These are phyloP conservation scores for Clarireedia paspali DNA, from an alignment of 2,329 filamentous ascomycete genomes.

Conservation along the genomic window DNA sequence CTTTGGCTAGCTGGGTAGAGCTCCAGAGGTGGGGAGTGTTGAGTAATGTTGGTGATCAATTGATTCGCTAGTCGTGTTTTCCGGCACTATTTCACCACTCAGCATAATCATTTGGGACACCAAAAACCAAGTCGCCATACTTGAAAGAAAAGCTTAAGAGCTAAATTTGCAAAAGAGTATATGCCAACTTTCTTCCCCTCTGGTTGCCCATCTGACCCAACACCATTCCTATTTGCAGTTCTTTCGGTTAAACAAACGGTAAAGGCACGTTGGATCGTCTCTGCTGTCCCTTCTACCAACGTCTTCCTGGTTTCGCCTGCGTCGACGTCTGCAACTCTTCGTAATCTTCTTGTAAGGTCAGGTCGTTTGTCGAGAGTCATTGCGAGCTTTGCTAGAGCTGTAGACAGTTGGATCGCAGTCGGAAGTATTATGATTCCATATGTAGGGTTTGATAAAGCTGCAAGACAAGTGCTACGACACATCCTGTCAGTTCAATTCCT, in stretches of 20 bases:
- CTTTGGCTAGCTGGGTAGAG: slow-evolving; percentile 80
- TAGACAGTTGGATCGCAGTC: slow-evolving; percentile 74
- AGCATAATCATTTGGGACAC: slow-evolving; percentile 6
- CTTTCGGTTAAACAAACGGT: slow-evolving; percentile 83
- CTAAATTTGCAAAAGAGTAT: slow-evolving; percentile 87
- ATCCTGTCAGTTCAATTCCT: slow-evolving; percentile 5
- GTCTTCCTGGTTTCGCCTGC: slow-evolving; percentile 65
- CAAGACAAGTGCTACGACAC: slow-evolving; percentile 62
- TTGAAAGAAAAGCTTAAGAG: slow-evolving; percentile 79
- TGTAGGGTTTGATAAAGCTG: slow-evolving; percentile 70
- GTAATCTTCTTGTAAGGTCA: slow-evolving; percentile 63
- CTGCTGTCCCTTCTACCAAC: slow-evolving; percentile 78
- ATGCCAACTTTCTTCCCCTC: slow-evolving; percentile 83
- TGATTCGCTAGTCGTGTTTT: slow-evolving; percentile 79
- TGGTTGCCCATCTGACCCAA: slow-evolving; percentile 50
- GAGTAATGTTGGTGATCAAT: slow-evolving; percentile 81
- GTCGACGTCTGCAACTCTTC: slow-evolving; percentile 39
- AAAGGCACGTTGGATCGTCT: slow-evolving; percentile 85
- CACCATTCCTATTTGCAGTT: slow-evolving; percentile 50
- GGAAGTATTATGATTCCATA: slow-evolving; percentile 77
- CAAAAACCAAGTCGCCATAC: slow-evolving; percentile 35
- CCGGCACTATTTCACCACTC: slow-evolving; percentile 47
- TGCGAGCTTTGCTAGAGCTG: slow-evolving; percentile 72
- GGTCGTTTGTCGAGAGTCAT: slow-evolving; percentile 77
- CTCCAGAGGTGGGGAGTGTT: slow-evolving; percentile 71